These are phyloP conservation scores for Mycena metata DNA, from an alignment of 768 basidiomycete genomes.

Conservation along the genomic window DNA sequence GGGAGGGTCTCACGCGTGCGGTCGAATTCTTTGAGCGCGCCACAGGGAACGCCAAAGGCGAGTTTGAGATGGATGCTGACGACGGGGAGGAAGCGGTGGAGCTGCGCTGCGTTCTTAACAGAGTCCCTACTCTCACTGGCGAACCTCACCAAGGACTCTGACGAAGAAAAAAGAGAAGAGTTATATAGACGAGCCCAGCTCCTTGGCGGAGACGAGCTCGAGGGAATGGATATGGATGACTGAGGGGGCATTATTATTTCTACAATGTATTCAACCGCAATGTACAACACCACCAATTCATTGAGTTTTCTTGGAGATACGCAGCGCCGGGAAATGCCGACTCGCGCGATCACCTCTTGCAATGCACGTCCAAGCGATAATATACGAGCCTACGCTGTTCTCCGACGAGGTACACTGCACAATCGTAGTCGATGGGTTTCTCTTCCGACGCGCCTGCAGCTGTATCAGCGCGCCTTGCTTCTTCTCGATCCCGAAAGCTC, in stretches of 20 bases:
- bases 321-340: no score
- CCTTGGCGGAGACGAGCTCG: constrained; percentile 59
- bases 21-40: constrained; percentile 59
- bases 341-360: no score
- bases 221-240: constrained; percentile 47
- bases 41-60: constrained; percentile 43
- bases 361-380: constrained; percentile 62
- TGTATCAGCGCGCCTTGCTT: constrained; percentile 71
- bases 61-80: constrained; percentile 37
- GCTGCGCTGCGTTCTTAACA: constrained; percentile 55
- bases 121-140: constrained; percentile 73
- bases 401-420: constrained; percentile 44
- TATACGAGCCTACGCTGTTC: constrained; percentile 57
- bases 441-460: constrained; percentile 53
- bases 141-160: constrained; percentile 66
- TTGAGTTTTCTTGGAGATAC: no score
- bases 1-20: constrained; percentile 64
- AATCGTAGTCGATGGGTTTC: constrained; percentile 31
- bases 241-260: not conserved
- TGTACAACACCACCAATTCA: constrained; percentile 16
- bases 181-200: constrained; percentile 65
- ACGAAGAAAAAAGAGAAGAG: constrained; percentile 58
- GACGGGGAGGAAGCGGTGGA: constrained; percentile 44
- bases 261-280: constrained; percentile 14
- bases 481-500: constrained; percentile 71